These are phyloP conservation scores for Fusarium fujikuroi DNA, from an alignment of 2,329 filamentous ascomycete species.

Conservation along the genomic window DNA sequence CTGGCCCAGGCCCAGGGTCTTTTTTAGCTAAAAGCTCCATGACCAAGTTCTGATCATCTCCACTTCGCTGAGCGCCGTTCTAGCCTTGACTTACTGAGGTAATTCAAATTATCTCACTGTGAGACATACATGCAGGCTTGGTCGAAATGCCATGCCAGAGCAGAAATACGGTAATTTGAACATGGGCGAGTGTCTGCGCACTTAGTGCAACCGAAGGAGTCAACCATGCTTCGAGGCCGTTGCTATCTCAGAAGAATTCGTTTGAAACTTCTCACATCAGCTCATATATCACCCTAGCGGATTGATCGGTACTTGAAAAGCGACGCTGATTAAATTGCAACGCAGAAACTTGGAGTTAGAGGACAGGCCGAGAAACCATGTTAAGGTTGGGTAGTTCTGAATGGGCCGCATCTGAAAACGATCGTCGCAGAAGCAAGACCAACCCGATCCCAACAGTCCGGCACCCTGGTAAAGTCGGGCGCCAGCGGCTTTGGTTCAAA, in stretches of 20 bases:
- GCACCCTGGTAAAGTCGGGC: conserved; percentile 39
- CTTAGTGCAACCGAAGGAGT: background rate
- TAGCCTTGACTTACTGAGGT: background rate
- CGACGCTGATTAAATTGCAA: conserved; percentile 13
- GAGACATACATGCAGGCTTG: conserved; percentile 9
- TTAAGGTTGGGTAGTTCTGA: conserved; percentile 19
- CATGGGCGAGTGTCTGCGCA: background rate
- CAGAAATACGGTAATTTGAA: background rate
- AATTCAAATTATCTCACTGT: conserved; percentile 18
- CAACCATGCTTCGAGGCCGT: background rate
- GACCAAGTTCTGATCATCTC: conserved; percentile 15
- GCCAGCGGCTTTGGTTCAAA: conserved; percentile 42
- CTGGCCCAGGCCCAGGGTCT: conserved; percentile 30
- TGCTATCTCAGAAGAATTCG: background rate
- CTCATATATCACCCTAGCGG: background rate
- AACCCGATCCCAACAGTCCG: conserved; percentile 30
- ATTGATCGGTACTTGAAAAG: conserved; percentile 18
- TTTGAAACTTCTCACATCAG: background rate
- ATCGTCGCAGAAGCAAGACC: conserved; percentile 26
- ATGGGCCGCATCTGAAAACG: conserved; percentile 30
- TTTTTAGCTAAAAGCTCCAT: conserved; percentile 11
- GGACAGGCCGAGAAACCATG: background rate
- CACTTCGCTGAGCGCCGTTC: conserved; percentile 32
- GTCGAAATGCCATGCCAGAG: background rate
- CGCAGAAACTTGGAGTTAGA: background rate